A percentile compares a stretch with the other conserved stretches of the same genome.
Evolutionary conservation across 163 green algal genomes (phyloP).

Genomic region (Picocystis sp.): DNA sequence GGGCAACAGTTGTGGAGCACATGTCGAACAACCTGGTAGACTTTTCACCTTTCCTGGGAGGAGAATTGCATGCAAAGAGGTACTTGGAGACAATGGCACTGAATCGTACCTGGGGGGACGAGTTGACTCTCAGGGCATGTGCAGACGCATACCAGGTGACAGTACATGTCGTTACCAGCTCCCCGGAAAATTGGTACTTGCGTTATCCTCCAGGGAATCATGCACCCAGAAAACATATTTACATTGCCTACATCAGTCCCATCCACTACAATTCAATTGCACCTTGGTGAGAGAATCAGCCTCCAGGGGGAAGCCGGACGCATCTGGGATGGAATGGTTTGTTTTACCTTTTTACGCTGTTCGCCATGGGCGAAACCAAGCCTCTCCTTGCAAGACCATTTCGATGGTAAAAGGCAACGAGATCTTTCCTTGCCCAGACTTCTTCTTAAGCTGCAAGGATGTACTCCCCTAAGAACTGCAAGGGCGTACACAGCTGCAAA

Average conservation of each 20-base stretch:
- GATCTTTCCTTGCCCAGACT: too few relatives aligned
- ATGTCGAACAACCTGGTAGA: constrained; percentile 21
- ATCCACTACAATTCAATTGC: constrained; percentile 56
- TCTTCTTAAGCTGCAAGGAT: too few relatives aligned
- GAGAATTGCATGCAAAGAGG: constrained; percentile 22
- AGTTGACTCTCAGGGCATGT: constrained; percentile 42
- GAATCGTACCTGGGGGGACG: constrained; percentile 44
- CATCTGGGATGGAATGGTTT: too few relatives aligned
- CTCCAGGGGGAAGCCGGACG: constrained; percentile 3
- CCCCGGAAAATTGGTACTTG: constrained; percentile 33
- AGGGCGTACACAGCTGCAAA: too few relatives aligned
- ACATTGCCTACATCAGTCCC: constrained; percentile 33
- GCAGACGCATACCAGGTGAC: constrained; percentile 37
- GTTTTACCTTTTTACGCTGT: too few relatives aligned
- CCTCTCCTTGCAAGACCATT: too few relatives aligned
- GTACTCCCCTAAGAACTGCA: too few relatives aligned
- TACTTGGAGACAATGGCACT: constrained; percentile 34
- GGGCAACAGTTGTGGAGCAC: constrained; percentile 22
- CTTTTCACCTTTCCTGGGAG: constrained; percentile 41
- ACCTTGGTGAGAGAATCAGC: constrained; percentile 6
- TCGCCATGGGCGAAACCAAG: too few relatives aligned
- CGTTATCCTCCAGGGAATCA: neutral
- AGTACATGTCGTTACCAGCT: constrained; percentile 43
- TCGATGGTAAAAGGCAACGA: too few relatives aligned
- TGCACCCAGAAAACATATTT: constrained; percentile 7